These are phyloP conservation scores for Penicillium aurantiogriseum DNA, from an alignment of 2,329 filamentous ascomycete species.

Conservation along the genomic window DNA sequence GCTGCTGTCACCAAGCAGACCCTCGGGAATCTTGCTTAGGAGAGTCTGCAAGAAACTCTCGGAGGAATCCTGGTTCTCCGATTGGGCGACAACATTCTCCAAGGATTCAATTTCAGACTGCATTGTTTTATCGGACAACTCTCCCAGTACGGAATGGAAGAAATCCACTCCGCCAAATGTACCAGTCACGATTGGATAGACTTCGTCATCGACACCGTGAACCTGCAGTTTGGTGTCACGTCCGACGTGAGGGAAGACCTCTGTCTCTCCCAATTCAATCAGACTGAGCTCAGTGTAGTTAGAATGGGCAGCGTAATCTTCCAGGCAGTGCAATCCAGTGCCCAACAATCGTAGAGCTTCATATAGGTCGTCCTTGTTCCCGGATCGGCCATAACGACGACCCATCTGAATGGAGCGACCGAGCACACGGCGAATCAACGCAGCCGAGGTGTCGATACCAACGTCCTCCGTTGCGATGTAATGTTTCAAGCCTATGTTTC, in stretches of 20 bases:
- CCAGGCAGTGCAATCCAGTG: constrained; percentile 84
- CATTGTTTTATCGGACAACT: constrained; percentile 81
- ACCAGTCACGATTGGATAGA: constrained; percentile 83
- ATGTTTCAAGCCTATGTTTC: constrained; percentile 68
- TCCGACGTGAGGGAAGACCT: constrained; percentile 86
- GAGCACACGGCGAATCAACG: constrained; percentile 73
- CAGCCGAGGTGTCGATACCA: constrained; percentile 77
- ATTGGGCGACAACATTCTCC: constrained; percentile 71
- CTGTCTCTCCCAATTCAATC: constrained; percentile 77
- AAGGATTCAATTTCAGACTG: constrained; percentile 89
- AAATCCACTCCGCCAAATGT: constrained; percentile 96
- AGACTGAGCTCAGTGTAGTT: constrained; percentile 89
- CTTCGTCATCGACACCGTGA: constrained; percentile 60
- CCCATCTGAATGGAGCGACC: constrained; percentile 74
- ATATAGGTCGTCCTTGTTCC: constrained; percentile 74
- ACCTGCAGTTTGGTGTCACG: constrained; percentile 68
- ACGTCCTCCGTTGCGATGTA: constrained; percentile 85
- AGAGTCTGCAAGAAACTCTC: constrained; percentile 75
- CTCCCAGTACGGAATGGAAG: constrained; percentile 77
- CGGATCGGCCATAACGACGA: constrained; percentile 65
- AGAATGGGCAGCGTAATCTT: constrained; percentile 90
- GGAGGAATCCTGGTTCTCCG: constrained; percentile 61
- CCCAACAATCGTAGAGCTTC: constrained; percentile 84
- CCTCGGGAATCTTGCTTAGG: constrained; percentile 76
- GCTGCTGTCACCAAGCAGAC: constrained; percentile 69